phyloP scores from a whole-genome alignment of 768 basidiomycete genomes.

The Paxillus ammoniavirescens region DNA sequence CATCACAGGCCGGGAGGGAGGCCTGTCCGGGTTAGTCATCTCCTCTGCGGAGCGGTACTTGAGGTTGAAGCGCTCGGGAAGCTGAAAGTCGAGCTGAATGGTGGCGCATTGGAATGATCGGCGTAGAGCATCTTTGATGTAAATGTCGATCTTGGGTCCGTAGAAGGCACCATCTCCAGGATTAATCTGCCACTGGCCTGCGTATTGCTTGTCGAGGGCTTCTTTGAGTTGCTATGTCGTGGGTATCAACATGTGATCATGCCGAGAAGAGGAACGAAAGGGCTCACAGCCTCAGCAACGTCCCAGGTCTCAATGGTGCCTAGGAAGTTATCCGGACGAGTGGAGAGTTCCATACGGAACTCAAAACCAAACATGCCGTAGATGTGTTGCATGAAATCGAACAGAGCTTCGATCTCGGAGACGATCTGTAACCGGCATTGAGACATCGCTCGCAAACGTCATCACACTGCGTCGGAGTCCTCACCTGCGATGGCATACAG shows the following conservation, averaged over 20 bases:
- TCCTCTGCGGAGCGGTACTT: conserved; percentile 81
- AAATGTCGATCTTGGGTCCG: conserved; percentile 99
- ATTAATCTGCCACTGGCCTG: conserved; percentile 90
- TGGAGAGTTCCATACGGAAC: conserved; percentile 92
- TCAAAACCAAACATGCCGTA: conserved; percentile 95
- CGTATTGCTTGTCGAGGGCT: conserved; percentile 82
- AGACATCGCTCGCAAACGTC: background rate
- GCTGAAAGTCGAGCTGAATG: conserved; percentile 98
- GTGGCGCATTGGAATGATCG: conserved; percentile 98
- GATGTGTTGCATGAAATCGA: conserved; percentile 93
- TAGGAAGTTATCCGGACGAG: conserved; percentile 91
- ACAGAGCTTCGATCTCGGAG: conserved; percentile 80
- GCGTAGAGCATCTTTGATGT: conserved; percentile 86
- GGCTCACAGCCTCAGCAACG: conserved; percentile 71
- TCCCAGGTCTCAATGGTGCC: conserved; percentile 91
- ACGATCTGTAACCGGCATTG: conserved; percentile 55
- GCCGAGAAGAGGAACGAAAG: background rate
- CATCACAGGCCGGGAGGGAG: conserved; percentile 84
- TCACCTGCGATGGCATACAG: conserved; percentile 89
- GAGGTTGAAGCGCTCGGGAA: conserved; percentile 94
- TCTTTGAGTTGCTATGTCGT: conserved; percentile 69
- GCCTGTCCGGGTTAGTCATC: conserved; percentile 47
- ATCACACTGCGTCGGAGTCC: conserved; percentile 8
- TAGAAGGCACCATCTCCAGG: conserved; percentile 99
- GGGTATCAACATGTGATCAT: conserved; percentile 4